Base-by-base conservation (phyloP, 1,284 basidiomycete genomes). In the Ganoderma meredithae region DNA sequence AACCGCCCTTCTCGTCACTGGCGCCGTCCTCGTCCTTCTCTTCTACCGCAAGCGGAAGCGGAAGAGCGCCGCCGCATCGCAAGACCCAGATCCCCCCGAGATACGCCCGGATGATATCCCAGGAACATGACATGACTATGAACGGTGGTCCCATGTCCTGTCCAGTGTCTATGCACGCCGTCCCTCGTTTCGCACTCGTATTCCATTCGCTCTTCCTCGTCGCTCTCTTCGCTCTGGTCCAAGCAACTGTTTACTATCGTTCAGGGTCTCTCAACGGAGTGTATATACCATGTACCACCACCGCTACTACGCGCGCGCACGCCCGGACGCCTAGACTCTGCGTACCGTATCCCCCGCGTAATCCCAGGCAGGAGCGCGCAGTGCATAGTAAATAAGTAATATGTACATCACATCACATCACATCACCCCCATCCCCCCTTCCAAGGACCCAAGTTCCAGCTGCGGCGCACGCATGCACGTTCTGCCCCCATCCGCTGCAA, bases 11-110 rank as follows among this genome's bases (percentile, higher is more conserved):
- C 39, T 72, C 19, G 66, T 59, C 1, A 63, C 64, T 7, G 72
- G 49, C 1, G 65, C 43, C 8, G 63, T 56, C 6, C 63, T 69
- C 22, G 33, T 64, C 41, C 15, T 70, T 7, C 60, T 63, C 49
- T 67, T 67, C 53, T 41, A 60, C 13, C 69, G 69, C 59, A 64
- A 52, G 62, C 73, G 73, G 56, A 64, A 59, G 49, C 71, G 70
- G 40, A 69, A 44, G 22, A 47, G 15, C 19, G 1, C 22, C 19
- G 1, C 22, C 58, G 39, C 19, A 40, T 36, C 36, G 2, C 36
- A 36, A 10, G n/a, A 25, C 10, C 47, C 22, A 60, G 58, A 43
- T 7, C 39, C 58, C 17, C 27, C 22, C n/a, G 52, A 55, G 31
- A 27, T 31, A 1, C 58, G 27, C 17, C 40, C 58, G 2, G 39